Conservation (phyloP, 495 filamentous ascomycete species). For the Penicillium paxilli region DNA sequence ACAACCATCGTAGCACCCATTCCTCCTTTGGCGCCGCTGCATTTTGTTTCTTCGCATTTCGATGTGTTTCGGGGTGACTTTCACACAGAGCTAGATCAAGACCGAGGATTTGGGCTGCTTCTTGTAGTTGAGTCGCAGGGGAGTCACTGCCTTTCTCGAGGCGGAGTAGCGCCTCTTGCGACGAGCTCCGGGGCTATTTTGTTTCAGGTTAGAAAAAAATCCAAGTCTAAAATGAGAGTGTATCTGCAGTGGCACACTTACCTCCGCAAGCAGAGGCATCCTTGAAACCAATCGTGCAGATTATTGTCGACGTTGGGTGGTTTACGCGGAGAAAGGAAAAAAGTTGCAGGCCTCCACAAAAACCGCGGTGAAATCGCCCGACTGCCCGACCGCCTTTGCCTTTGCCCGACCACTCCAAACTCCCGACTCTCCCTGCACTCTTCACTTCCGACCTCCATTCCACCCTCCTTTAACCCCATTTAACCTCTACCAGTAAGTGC, state of each 20-base stretch:
- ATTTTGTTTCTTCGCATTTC: slow-evolving; percentile 22
- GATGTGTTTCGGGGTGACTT: slow-evolving; percentile 34
- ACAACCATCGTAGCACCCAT: slow-evolving; percentile 67
- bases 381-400: slow-evolving; percentile 49
- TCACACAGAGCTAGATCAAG: slow-evolving; percentile 41
- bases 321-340: slow-evolving; percentile 26
- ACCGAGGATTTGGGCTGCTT: slow-evolving; percentile 49
- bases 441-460: slow-evolving; percentile 17
- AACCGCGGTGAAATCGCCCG: slow-evolving; percentile 39
- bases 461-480: slow-evolving; percentile 21
- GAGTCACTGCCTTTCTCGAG: slow-evolving; percentile 51
- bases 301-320: slow-evolving; percentile 8
- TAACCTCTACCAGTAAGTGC: slow-evolving; percentile 12
- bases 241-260: slow-evolving; percentile 24
- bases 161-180: slow-evolving; percentile 51
- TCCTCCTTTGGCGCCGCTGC: slow-evolving; percentile 54
- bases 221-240: background rate
- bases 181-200: slow-evolving; percentile 40
- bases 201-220: slow-evolving; percentile 14
- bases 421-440: slow-evolving; percentile 34
- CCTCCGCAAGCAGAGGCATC: slow-evolving; percentile 46
- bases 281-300: slow-evolving; percentile 24
- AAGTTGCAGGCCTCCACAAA: slow-evolving; percentile 18
- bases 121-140: slow-evolving; percentile 40
- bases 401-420: slow-evolving; percentile 28